Evolutionary conservation across 352 stramenopile species (phyloP).

Genomic region (Phytophthora podocarpi): DNA sequence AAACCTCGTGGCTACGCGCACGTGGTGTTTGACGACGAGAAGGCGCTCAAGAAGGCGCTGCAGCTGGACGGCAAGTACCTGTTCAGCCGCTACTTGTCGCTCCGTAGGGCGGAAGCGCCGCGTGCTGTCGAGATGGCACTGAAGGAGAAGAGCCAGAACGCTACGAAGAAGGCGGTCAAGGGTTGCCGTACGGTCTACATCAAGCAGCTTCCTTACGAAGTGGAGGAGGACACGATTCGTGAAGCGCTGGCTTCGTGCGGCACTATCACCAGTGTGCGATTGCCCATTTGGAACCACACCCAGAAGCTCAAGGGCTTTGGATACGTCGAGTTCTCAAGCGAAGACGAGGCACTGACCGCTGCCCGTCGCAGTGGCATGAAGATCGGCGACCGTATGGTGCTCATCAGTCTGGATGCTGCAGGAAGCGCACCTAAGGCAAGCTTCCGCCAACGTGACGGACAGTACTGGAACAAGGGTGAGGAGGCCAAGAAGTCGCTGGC

Average conservation of each 20-base stretch:
- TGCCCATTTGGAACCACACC: constrained; percentile 94
- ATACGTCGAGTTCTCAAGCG: constrained; percentile 91
- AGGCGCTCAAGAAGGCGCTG: constrained; percentile 80
- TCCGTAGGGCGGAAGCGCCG: constrained; percentile 81
- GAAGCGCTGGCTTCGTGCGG: constrained; percentile 88
- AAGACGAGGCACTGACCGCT: constrained; percentile 73
- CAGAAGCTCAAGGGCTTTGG: constrained; percentile 97
- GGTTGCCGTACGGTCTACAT: constrained; percentile 94
- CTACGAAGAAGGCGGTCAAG: constrained; percentile 70
- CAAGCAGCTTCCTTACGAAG: constrained; percentile 95
- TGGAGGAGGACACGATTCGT: constrained; percentile 85
- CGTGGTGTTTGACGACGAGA: constrained; percentile 89
- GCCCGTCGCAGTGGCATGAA: constrained; percentile 84
- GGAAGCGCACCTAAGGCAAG: constrained; percentile 90
- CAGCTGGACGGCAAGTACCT: constrained; percentile 91
- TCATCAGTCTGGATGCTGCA: constrained; percentile 93
- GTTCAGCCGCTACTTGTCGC: constrained; percentile 88
- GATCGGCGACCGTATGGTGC: constrained; percentile 88
- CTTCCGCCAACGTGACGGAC: constrained; percentile 86
- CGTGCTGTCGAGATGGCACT: constrained; percentile 73
- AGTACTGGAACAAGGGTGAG: constrained; percentile 90
- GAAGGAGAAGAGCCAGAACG: constrained; percentile 70
- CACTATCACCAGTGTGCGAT: constrained; percentile 91
- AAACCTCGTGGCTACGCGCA: constrained; percentile 92
- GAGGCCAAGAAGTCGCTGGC: constrained; percentile 83